phyloP scores from a whole-genome alignment of 1,139 yeast species.

The Protomyces arabidopsidicola region DNA sequence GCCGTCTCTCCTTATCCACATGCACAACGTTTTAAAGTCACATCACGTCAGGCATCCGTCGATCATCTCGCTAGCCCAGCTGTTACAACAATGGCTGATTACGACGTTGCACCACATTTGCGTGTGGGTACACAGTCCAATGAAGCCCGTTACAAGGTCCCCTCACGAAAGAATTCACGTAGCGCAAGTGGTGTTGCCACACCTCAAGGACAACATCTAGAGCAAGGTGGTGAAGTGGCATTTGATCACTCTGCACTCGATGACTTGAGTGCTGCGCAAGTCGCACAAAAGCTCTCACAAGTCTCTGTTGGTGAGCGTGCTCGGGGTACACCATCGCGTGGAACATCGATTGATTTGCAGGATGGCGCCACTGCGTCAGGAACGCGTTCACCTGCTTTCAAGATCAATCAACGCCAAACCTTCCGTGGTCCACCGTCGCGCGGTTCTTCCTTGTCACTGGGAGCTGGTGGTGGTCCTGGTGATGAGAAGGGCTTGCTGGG shows the following conservation, averaged over 20 bases:
- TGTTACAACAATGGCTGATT: background rate
- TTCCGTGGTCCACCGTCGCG: conserved; percentile 25
- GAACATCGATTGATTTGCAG: conserved; percentile 13
- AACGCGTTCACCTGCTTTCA: conserved; percentile 10
- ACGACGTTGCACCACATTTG: conserved; percentile 24
- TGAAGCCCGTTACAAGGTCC: conserved; percentile 21
- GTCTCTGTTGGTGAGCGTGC: conserved; percentile 16
- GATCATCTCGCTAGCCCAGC: background rate
- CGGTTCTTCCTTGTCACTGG: conserved; percentile 17
- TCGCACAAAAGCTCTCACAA: conserved; percentile 11
- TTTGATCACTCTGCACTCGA: conserved; percentile 20
- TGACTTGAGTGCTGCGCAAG: conserved; percentile 7
- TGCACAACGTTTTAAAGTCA: conserved; percentile 19
- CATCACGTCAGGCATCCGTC: conserved; percentile 17
- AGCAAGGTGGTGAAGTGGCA: background rate
- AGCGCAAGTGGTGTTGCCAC: conserved; percentile 11
- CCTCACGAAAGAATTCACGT: conserved; percentile 12
- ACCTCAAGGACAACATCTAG: conserved; percentile 1
- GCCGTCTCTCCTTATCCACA: conserved; percentile 16
- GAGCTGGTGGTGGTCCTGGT: background rate
- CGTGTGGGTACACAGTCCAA: conserved; percentile 24
- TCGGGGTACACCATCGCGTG: conserved; percentile 7
- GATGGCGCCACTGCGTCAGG: conserved; percentile 11
- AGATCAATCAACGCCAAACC: conserved; percentile 17
- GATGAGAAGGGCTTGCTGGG: conserved; percentile 13